phyloP scores from a whole-genome alignment of 345 rosid species.

The Eucalyptus pauciflora region DNA sequence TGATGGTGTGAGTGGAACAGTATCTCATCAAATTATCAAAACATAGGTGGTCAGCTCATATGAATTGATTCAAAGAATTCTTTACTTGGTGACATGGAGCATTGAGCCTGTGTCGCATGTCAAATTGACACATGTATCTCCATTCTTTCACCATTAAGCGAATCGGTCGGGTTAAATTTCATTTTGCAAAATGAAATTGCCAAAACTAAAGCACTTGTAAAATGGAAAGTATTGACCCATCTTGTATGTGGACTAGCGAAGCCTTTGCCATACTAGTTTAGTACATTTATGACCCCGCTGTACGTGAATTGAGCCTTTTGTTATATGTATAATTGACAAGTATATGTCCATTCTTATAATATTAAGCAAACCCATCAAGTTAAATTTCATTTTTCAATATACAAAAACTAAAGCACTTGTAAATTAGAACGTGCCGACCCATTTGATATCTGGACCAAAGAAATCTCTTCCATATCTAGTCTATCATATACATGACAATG shows the following conservation, averaged over 20 bases:
- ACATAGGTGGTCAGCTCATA: background rate
- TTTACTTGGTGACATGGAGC: background rate
- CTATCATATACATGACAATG: background rate
- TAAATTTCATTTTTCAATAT: background rate
- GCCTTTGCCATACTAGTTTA: background rate
- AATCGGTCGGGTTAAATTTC: background rate
- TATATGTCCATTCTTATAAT: background rate
- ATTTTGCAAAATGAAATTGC: background rate
- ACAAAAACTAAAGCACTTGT: background rate
- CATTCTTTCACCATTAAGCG: background rate
- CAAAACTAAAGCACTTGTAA: background rate
- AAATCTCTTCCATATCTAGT: background rate
- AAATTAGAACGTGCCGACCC: background rate
- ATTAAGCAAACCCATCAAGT: background rate
- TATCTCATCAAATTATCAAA: background rate
- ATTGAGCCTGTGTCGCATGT: background rate
- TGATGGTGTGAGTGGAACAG: background rate
- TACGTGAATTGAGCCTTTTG: background rate
- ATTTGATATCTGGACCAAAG: background rate
- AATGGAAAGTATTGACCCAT: background rate
- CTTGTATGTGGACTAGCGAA: background rate
- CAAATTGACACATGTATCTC: background rate
- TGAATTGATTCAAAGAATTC: background rate
- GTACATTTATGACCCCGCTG: background rate
- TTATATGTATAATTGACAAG: background rate